phyloP scores from a whole-genome alignment of 768 basidiomycete genomes.

The Podaxis mareebaensis region DNA sequence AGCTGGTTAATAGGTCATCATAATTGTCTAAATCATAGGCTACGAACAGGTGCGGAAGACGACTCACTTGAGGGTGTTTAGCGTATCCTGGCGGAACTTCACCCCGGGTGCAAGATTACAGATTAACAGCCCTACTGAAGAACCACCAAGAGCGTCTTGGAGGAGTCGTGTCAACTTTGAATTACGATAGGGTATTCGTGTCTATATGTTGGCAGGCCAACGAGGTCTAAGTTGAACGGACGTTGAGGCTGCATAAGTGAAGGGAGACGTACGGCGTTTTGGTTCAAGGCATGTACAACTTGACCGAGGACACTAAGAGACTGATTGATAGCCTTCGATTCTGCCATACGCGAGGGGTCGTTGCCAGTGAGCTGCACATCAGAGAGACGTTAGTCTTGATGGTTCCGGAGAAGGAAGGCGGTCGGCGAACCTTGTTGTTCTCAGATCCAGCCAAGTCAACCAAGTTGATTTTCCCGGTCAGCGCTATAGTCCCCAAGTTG shows the following conservation, averaged over 20 bases:
- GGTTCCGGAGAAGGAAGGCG: background rate
- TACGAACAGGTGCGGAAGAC: background rate
- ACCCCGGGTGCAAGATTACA: slow-evolving; percentile 85
- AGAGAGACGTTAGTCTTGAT: slow-evolving; percentile 3
- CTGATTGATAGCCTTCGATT: slow-evolving; percentile 89
- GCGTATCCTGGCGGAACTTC: slow-evolving; percentile 83
- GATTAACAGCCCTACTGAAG: slow-evolving; percentile 76
- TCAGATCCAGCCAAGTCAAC: slow-evolving; percentile 92
- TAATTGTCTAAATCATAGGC: background rate
- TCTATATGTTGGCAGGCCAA: slow-evolving; percentile 32
- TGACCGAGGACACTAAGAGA: slow-evolving; percentile 85
- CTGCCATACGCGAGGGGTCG: slow-evolving; percentile 83
- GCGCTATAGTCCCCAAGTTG: slow-evolving; percentile 38
- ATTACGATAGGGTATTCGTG: slow-evolving; percentile 86
- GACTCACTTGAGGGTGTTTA: slow-evolving; percentile 86
- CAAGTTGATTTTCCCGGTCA: slow-evolving; percentile 79
- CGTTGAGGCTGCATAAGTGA: background rate
- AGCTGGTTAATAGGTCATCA: slow-evolving; percentile 38
- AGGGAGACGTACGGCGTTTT: slow-evolving; percentile 53
- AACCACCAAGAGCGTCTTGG: slow-evolving; percentile 88
- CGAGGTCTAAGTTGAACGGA: background rate
- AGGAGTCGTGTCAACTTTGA: slow-evolving; percentile 87
- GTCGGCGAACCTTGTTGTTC: slow-evolving; percentile 69
- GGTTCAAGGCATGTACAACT: slow-evolving; percentile 84
- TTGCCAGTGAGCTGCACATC: slow-evolving; percentile 70